These are phyloP conservation scores for Starmerella roubikii DNA, from an alignment of 805 yeast species.

Conservation along the genomic window DNA sequence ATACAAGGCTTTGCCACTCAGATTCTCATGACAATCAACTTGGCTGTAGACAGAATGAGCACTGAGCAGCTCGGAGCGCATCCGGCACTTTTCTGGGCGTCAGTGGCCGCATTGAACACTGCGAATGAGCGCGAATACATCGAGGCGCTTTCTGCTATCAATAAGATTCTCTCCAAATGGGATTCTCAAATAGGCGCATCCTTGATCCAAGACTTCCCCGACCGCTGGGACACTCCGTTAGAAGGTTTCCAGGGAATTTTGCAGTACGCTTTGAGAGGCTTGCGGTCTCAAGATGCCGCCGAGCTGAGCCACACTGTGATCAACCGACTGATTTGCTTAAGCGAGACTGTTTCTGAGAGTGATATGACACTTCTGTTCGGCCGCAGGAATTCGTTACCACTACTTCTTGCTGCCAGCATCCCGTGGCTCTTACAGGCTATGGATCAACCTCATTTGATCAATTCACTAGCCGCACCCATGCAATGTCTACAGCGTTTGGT, in stretches of 20 bases:
- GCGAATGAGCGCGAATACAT: constrained; percentile 87
- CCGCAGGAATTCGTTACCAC: constrained; percentile 48
- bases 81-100: constrained; percentile 92
- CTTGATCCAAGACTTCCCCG: constrained; percentile 75
- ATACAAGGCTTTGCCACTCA: constrained; percentile 97
- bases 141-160: constrained; percentile 69
- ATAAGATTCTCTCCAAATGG: constrained; percentile 73
- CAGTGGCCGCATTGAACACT: constrained; percentile 81
- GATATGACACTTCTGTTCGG: constrained; percentile 47
- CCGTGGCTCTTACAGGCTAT: constrained; percentile 79
- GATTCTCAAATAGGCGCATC: constrained; percentile 76
- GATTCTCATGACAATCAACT: constrained; percentile 87
- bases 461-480: constrained; percentile 40
- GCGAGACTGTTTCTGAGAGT: constrained; percentile 48
- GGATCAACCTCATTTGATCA: constrained; percentile 41
- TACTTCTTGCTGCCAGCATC: constrained; percentile 61
- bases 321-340: constrained; percentile 37
- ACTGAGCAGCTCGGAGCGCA: constrained; percentile 66
- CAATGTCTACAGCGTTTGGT: constrained; percentile 29
- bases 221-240: constrained; percentile 73
- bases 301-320: constrained; percentile 63
- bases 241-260: constrained; percentile 72
- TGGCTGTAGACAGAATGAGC: constrained; percentile 74
- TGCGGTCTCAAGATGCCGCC: constrained; percentile 67
- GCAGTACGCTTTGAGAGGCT: constrained; percentile 62